Conservation (phyloP, 768 basidiomycete genomes). For the Boletus speciosus region DNA sequence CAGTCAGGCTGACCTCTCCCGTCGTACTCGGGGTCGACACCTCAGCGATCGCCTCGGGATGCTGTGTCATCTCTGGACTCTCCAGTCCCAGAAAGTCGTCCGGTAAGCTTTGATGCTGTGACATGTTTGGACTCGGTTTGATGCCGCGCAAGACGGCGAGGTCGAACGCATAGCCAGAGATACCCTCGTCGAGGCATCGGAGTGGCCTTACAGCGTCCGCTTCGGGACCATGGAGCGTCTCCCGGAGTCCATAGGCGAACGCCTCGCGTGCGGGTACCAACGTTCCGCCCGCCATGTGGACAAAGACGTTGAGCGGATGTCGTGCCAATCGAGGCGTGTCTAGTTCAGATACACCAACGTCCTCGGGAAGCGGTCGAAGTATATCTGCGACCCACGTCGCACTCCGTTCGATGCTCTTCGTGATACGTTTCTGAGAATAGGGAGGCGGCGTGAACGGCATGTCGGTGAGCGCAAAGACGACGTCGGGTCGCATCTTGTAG, state of each 20-base stretch:
- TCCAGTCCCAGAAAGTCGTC: constrained; percentile 16
- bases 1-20: too few relatives aligned
- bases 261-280: constrained; percentile 55
- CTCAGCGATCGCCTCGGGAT: constrained; percentile 7
- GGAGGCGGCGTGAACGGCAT: constrained; percentile 61
- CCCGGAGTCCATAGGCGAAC: constrained; percentile 57
- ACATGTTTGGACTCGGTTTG: constrained; percentile 11
- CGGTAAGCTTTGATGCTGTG: constrained; percentile 11
- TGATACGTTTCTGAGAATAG: constrained; percentile 73
- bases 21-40: constrained; percentile 5
- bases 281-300: constrained; percentile 66
- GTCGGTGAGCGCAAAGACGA: constrained; percentile 70
- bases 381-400: constrained; percentile 59
- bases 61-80: constrained; percentile 10
- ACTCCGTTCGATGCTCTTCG: constrained; percentile 72
- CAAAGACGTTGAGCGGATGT: constrained; percentile 49
- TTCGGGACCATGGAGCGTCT: constrained; percentile 54
- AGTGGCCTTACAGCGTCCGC: constrained; percentile 49
- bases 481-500: constrained; percentile 56
- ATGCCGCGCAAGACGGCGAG: constrained; percentile 46
- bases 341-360: not conserved
- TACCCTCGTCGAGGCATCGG: constrained; percentile 59
- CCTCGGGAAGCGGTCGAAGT: constrained; percentile 34
- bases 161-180: constrained; percentile 70
- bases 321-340: not conserved